A percentile compares a stretch with the other conserved stretches of the same genome.
Evolutionary conservation across 768 basidiomycete genomes (phyloP).

Genomic region (Exsudoporus frostii): DNA sequence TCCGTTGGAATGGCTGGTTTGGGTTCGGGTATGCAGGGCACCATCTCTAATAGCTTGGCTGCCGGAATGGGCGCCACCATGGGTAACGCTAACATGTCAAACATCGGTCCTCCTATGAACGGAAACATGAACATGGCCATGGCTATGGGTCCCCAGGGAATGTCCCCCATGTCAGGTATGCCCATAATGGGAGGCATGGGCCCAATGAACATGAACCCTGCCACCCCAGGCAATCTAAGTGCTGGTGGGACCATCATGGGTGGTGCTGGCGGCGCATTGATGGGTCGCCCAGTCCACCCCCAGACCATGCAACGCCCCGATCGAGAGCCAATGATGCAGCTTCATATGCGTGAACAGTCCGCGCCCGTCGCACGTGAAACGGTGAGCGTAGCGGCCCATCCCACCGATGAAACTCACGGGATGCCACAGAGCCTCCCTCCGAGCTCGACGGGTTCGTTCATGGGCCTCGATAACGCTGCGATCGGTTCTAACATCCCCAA

Average conservation of each 20-base stretch:
- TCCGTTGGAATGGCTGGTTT: slow-evolving; percentile 11
- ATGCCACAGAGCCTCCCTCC: slow-evolving; percentile 25
- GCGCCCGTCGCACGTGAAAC: slow-evolving; percentile 26
- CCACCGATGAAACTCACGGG: background rate
- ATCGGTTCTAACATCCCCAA: slow-evolving; percentile 10
- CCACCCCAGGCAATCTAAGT: slow-evolving; percentile 17
- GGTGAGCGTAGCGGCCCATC: slow-evolving; percentile 9
- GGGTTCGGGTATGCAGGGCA: slow-evolving; percentile 12
- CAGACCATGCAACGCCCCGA: slow-evolving; percentile 25
- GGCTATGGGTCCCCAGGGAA: slow-evolving; percentile 12
- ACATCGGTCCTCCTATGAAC: slow-evolving; percentile 14
- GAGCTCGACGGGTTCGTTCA: slow-evolving; percentile 17
- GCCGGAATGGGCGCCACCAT: slow-evolving; percentile 15
- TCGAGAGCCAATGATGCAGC: slow-evolving; percentile 26
- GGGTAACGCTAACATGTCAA: slow-evolving; percentile 4
- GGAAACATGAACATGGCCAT: slow-evolving; percentile 19
- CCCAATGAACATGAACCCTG: slow-evolving; percentile 19
- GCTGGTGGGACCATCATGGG: slow-evolving; percentile 24
- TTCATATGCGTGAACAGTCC: slow-evolving; percentile 24
- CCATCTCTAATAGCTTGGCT: slow-evolving; percentile 13
- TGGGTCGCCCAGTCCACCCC: slow-evolving; percentile 39
- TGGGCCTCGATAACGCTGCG: slow-evolving; percentile 18
- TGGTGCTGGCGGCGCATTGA: slow-evolving; percentile 33
- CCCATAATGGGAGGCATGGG: slow-evolving; percentile 17
- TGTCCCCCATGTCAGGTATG: slow-evolving; percentile 17